Conservation (phyloP, 306 rosid species). For the Vigna mungo region DNA sequence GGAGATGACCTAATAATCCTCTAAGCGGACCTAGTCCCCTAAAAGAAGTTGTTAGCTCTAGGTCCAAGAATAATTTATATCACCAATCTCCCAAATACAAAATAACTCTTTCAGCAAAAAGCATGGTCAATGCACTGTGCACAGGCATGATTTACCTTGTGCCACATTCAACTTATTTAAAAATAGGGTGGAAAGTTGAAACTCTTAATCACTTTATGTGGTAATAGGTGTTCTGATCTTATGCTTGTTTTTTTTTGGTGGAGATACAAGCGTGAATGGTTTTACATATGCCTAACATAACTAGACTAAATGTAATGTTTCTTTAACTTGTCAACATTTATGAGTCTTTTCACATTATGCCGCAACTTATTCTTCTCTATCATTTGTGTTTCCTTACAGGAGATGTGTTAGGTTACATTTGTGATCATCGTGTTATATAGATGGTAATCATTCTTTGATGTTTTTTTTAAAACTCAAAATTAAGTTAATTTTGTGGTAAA, state of each 20-base stretch:
- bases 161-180: conserved; percentile 17
- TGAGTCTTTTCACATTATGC: not conserved
- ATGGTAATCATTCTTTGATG: conserved; percentile 62
- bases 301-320: conserved; percentile 12
- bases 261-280: conserved; percentile 7
- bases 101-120: not conserved
- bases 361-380: conserved; percentile 12
- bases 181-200: conserved; percentile 14
- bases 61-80: conserved; percentile 1
- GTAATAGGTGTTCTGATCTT: conserved; percentile 11
- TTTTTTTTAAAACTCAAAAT: not conserved
- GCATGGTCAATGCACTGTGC: conserved; percentile 1
- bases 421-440: conserved; percentile 98
- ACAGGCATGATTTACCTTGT: not conserved
- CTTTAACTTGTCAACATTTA: conserved; percentile 13
- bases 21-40: no score
- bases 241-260: not conserved
- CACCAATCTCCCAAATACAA: not conserved
- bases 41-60: conserved; percentile 11
- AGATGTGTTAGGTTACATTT: conserved; percentile 52
- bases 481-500: not conserved
- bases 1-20: no score
- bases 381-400: conserved; percentile 9
- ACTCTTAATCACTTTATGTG: conserved; percentile 7
- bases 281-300: not conserved